Percentiles rank a stretch among this genome's conserved stretches.
Conservation (phyloP, 1,139 yeast species). For the Keqinozyma sinolaborantium region DNA sequence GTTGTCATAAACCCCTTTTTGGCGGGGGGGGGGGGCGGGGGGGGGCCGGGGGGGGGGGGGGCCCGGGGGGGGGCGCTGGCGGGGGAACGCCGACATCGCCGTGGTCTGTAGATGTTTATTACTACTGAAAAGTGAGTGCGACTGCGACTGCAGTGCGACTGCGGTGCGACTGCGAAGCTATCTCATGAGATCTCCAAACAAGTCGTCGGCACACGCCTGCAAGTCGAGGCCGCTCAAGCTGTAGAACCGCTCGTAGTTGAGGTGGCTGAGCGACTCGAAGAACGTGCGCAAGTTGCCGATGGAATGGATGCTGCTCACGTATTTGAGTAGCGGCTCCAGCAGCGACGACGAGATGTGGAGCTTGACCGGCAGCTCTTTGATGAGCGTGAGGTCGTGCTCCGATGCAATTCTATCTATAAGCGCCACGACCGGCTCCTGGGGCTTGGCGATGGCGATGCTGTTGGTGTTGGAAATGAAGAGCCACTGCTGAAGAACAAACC, state of each 20-base stretch:
- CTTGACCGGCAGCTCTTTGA: slow-evolving; percentile 31
- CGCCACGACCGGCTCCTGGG: slow-evolving; percentile 24
- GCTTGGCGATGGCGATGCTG: slow-evolving; percentile 51
- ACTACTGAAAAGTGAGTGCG: too few relatives aligned
- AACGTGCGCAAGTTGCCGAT: slow-evolving; percentile 60
- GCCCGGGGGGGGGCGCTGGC: too few relatives aligned
- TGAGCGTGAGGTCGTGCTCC: slow-evolving; percentile 34
- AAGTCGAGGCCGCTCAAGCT: slow-evolving; percentile 49
- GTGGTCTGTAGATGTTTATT: too few relatives aligned
- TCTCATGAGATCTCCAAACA: slow-evolving; percentile 44
- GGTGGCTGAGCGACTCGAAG: slow-evolving; percentile 67
- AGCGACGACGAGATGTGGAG: slow-evolving; percentile 14
- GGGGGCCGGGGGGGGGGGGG: too few relatives aligned
- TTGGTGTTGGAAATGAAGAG: slow-evolving; percentile 71
- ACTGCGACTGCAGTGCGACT: too few relatives aligned
- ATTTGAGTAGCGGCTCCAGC: slow-evolving; percentile 45
- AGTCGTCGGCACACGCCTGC: slow-evolving; percentile 49
- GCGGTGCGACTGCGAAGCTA: too few relatives aligned
- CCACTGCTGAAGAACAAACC: slow-evolving; percentile 83
- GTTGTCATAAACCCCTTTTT: too few relatives aligned
- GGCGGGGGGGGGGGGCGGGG: too few relatives aligned
- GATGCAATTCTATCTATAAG: slow-evolving; percentile 48
- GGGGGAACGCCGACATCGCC: too few relatives aligned
- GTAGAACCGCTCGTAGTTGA: slow-evolving; percentile 71
- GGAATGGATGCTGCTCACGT: slow-evolving; percentile 38